A percentile compares a stretch with the other conserved stretches of the same genome.
phyloP scores from a whole-genome alignment of 2,329 filamentous ascomycete genomes.

The Scortechinia acanthostroma region DNA sequence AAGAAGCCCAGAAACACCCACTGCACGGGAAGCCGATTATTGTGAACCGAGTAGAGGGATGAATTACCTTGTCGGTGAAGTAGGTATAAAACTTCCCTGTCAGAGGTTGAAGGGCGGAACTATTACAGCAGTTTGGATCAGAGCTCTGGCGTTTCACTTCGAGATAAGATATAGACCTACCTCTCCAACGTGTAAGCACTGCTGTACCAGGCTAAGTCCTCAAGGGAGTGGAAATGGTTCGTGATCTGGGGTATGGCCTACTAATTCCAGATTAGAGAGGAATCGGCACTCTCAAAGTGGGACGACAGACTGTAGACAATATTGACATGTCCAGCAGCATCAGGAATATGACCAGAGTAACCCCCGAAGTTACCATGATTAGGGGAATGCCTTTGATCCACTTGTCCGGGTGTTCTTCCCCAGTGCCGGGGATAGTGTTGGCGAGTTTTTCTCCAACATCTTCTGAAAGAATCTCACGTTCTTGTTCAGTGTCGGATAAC shows the following conservation, averaged over 20 bases:
- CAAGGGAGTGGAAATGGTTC: background rate
- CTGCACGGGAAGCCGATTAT: background rate
- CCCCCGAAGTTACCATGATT: no score
- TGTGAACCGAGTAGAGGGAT: background rate
- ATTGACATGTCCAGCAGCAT: background rate
- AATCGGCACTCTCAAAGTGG: background rate
- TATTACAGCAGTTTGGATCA: background rate
- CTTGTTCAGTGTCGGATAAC: no score
- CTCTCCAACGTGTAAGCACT: background rate
- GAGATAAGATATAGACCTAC: background rate
- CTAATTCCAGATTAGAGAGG: background rate
- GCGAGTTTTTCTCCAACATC: no score
- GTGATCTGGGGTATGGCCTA: background rate
- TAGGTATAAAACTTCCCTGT: background rate
- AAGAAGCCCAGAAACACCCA: slow-evolving; percentile 30
- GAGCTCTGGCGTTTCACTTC: background rate
- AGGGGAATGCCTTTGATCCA: no score
- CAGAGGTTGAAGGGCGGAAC: background rate
- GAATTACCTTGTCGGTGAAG: background rate
- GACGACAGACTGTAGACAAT: background rate
- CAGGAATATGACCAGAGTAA: background rate
- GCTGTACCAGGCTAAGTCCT: background rate
- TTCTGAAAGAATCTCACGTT: no score
- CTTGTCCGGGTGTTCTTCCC: no score
- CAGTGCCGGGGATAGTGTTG: no score